Conservation (phyloP, 2,329 filamentous ascomycete genomes). For the Botrytis elliptica region DNA sequence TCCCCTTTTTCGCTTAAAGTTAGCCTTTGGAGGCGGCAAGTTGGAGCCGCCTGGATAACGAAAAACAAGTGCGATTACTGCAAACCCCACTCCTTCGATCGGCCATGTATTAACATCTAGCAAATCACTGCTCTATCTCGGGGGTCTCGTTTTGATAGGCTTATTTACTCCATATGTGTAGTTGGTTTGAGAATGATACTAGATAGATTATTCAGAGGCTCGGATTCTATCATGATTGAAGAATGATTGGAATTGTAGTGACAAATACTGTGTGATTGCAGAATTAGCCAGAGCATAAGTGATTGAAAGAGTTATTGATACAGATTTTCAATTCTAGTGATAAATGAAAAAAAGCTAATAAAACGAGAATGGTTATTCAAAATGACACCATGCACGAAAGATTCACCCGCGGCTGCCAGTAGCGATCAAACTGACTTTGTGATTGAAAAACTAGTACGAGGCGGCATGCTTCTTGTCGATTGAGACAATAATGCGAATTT, state of each 20-base stretch:
- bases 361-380: neutral
- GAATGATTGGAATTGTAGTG: no score
- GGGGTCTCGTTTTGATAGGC: neutral
- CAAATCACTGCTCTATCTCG: neutral
- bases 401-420: no score
- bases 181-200: neutral
- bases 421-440: neutral
- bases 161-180: neutral
- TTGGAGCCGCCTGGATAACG: neutral
- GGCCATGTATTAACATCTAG: neutral
- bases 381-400: neutral
- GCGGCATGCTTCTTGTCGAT: neutral
- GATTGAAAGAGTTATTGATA: neutral
- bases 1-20: neutral
- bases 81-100: neutral
- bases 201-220: neutral
- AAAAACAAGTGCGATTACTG: neutral
- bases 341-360: neutral
- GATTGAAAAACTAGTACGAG: neutral
- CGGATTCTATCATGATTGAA: neutral
- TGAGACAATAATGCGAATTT: neutral
- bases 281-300: neutral
- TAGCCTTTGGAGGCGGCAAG: neutral
- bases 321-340: neutral
- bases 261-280: neutral